Base-by-base conservation (phyloP, 208 protist species). In the Angomonas desouzai region DNA sequence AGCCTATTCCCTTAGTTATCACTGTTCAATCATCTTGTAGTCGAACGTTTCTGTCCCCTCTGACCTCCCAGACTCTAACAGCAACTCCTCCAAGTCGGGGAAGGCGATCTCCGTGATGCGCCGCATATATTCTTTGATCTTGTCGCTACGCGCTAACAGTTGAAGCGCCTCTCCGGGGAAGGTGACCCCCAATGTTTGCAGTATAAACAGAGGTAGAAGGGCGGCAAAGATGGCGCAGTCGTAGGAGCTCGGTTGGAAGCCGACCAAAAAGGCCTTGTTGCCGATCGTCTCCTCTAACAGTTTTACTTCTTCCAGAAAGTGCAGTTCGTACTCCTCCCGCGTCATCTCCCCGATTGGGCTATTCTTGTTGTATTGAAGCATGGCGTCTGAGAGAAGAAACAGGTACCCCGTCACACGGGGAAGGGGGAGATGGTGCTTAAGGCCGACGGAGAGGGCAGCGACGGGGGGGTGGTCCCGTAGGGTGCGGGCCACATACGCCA, bases 51-150 rank as follows among this genome's bases (percentile, higher is more conserved):
- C 18, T 4, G 45, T 13, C 10, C 6, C 10, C 20, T 23, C 45
- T 23, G 20, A 13, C 6, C 20, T 16, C 6, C 3, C 45, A 51
- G 18, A 23, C 18, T 6, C 45, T 16, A 23, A 13, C 20, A 51
- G 45, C n/a, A 40, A 40, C 6, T 51, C 45, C 18, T 23, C 45
- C 45, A 51, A 51, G 45, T 51, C 45, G 10, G 45, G 45, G 45
- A 51, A 51, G 10, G 45, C 45, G 6, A 23, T 23, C 45, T 13
- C 45, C 18, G 45, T 51, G 45, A 51, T 51, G 45, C 45, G 45
- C 20, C 45, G 45, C 45, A 51, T 51, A 23, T 51, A 51, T 23
- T 51, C 45, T 23, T 23, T 51, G 20, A 51, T 51, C 45, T 13
- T 27, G 18, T 3, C 6, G n/a, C 45, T 51, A 4, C 20, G 3